Evolutionary conservation across 495 filamentous ascomycete species (phyloP), one percentile per base, ranked within the genome.

Genomic region (Hypoxylon perforatum): DNA sequence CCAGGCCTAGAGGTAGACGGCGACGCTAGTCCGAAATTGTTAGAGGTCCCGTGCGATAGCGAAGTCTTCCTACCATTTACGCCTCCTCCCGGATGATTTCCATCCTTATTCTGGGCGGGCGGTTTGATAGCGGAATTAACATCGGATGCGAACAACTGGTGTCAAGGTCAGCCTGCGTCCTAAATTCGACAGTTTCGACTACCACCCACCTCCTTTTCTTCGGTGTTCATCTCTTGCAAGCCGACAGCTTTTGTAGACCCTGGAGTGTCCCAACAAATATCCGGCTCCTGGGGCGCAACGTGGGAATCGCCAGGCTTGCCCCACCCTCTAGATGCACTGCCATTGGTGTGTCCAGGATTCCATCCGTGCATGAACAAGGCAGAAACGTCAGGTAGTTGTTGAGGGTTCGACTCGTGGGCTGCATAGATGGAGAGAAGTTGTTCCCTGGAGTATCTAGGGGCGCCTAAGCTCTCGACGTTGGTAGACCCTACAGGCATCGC

Each of bases 41-140:
- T 72, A 18, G 77, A 63, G 21, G 78, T 72, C 18, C 68, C 80
- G 50, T 88, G 85, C 6, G 91, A 92, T 21, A 96, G 73, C 0
- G 92, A 96, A 11, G 85, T 79, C 77, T 94, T 96, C 52, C 94
- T 90, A 52, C 86, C 85, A 73, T 84, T 82, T 35, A 83, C 71
- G 45, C 80, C 82, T 17, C 85, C 81, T n/a, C 77, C 79, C 33
- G 75, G 74, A 22, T 82, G 78, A 38, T 78, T 80, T 39, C 82
- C 85, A 45, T 96, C 92, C 71, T 96, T 94, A 64, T 84, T 86
- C 67, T 90, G 91, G 41, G 86, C 86, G 6, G 91, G 92, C 12
- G 91, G 91, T 77, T 97, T 98, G 42, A 97, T 80, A 19, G 92
- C 88, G 12, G 95, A 97, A 74, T 98, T 99, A 67, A 99, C 92